Base-by-base conservation (phyloP, 768 basidiomycete genomes). In the Leccinum longicurvipes region DNA sequence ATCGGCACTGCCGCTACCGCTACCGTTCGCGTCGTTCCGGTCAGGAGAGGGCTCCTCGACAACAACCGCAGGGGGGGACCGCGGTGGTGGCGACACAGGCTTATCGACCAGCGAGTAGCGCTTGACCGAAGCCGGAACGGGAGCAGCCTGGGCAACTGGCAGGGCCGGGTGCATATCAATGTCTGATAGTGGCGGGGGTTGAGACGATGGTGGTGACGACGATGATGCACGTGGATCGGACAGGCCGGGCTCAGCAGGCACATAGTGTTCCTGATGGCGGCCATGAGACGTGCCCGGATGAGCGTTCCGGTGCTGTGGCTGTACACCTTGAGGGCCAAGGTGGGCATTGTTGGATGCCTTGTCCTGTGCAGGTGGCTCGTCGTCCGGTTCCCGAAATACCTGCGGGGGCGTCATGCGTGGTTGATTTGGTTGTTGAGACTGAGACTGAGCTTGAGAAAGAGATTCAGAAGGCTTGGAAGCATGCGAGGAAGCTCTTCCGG, bases 21-120 rank as follows among this genome's bases (percentile, higher is more conserved):
- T 39, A 15, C 71, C 72, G 49, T 75, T 72, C 48, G 49, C 25
- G 28, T 69, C 60, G 48, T 72, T 67, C n/a, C 31, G 54, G 41
- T 56, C 63, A 8, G 54, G 53, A 31, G 68, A 56, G 39, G 68
- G 54, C 10, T 72, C 69, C 39, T 74, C 71, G 53, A 71, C 64
- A 53, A 90, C 65, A 5, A 87, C 74, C 11, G 85, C 75, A 14
- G 78, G 69, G 0, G 82, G 82, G 1, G 77, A 64, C 5, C 70
- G 63, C 9, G 76, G 73, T 14, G 76, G 71, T 1, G 72, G 57
- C 12, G 70, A 68, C 27, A 84, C 63, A 17, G 90, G 91, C 51
- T 79, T 84, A 62, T 93, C 91, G 19, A 86, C 81, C 19, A 93
- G 77, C 2, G 91, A 90, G 66, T 87, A 93, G 8, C 91, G 83